Evolutionary conservation across 2,329 filamentous ascomycete species (phyloP), one percentile per base, ranked within the genome.

Genomic region (Arthroderma sp.): DNA sequence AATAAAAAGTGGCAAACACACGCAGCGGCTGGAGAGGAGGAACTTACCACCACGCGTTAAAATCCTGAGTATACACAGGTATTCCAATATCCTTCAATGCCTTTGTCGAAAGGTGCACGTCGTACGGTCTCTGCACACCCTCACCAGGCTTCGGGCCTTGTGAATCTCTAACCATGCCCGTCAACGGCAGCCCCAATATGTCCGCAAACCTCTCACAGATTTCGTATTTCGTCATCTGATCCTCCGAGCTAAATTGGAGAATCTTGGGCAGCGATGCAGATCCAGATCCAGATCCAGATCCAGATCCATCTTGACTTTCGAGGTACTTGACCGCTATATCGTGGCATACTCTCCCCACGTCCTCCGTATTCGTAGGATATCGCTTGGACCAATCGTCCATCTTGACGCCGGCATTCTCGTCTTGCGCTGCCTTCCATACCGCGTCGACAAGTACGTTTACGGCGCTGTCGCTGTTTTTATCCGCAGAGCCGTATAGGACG

Each of bases 381-480:
- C 87, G 75, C 42, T 83, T 66, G 1, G 84, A 80, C 79, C 85
- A 94, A 61, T 93, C 80, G 57, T 94, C 87, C 79, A 94, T 88
- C 58, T 77, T 80, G 36, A 87, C 70, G 46, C 72, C 73, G 1
- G 70, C 70, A 4, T 70, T 74, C 33, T 53, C 37, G 7, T 79
- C 74, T 59, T 88, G 83, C 0, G 79, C 74, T 22, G 15, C 15
- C 60, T 83, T 84, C 76, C 78, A 81, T 5, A 94, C 72, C 1
- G 74, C 68, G 43, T 89, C 83, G 64, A 94, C 74, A 40, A 95
- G 71, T 0, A 80, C 72, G 57, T 94, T 94, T 38, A 94, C 77
- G 0, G 88, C 85, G 55, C 84, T 91, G 64, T 94, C 86, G 3
- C 74, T 70, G 47, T 72, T 71, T 2, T 80, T 73, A 52, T 85